phyloP scores from a whole-genome alignment of 2,329 filamentous ascomycete species.

The Hymenotorrendiella dingleyae region DNA sequence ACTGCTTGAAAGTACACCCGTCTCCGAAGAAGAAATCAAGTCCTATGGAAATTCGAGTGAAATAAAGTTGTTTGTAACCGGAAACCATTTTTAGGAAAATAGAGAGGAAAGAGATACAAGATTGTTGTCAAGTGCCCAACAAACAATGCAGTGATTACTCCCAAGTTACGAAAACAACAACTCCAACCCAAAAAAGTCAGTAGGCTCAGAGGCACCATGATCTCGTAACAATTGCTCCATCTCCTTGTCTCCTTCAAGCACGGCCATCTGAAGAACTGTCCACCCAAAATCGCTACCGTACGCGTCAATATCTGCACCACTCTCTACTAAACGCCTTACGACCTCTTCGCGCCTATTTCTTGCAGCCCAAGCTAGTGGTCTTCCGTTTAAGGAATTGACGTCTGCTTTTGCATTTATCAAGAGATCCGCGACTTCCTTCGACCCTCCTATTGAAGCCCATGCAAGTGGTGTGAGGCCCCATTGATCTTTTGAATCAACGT shows the following conservation, averaged over 20 bases:
- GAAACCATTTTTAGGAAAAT: too few relatives aligned
- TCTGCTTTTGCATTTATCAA: neutral
- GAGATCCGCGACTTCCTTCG: neutral
- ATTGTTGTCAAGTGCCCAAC: too few relatives aligned
- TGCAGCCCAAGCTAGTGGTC: neutral
- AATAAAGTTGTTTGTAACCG: too few relatives aligned
- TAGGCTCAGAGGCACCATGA: neutral
- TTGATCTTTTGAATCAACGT: neutral
- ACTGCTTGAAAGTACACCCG: too few relatives aligned
- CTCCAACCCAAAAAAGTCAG: too few relatives aligned
- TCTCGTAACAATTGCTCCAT: neutral
- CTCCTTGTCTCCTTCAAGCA: neutral
- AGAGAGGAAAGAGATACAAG: too few relatives aligned
- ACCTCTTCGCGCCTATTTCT: neutral
- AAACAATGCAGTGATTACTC: too few relatives aligned
- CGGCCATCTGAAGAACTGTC: neutral
- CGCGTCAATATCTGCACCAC: neutral
- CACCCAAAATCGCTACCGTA: neutral
- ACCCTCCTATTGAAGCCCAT: neutral
- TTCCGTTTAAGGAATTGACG: neutral
- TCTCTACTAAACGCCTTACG: neutral
- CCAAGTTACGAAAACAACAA: too few relatives aligned
- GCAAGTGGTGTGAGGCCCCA: neutral
- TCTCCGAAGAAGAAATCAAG: too few relatives aligned
- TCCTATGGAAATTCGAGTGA: too few relatives aligned